Conservation (phyloP, 2,329 filamentous ascomycete species). For the Myriosclerotinia scirpicola region DNA sequence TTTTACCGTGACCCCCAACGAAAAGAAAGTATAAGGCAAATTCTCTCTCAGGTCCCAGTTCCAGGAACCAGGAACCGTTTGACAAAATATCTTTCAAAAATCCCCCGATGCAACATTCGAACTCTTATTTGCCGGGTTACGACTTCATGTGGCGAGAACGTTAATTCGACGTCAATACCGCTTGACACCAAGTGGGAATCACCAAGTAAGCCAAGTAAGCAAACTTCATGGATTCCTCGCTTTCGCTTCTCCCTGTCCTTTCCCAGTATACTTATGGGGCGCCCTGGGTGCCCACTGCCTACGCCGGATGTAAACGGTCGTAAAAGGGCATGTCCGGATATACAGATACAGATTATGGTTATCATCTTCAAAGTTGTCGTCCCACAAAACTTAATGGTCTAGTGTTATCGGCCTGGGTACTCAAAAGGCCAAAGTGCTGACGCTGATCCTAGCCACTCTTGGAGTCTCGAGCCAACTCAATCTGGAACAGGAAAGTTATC, state of each 20-base stretch:
- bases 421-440: neutral
- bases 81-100: neutral
- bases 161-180: constrained; percentile 1
- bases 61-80: constrained; percentile 8
- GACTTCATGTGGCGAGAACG: constrained; percentile 3
- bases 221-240: neutral
- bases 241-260: too few species aligned
- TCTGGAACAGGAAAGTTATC: neutral
- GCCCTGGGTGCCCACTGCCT: too few species aligned
- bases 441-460: neutral
- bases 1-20: neutral
- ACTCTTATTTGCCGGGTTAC: constrained; percentile 1
- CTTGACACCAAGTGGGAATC: neutral
- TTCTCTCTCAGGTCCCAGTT: neutral
- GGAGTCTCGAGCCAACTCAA: neutral
- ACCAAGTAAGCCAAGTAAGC: too few species aligned
- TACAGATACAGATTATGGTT: neutral
- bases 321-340: neutral
- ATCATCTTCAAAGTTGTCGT: neutral
- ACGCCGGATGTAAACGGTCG: neutral
- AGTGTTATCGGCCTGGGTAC: neutral
- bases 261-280: too few species aligned
- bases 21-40: neutral
- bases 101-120: neutral
- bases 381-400: neutral